Evolutionary conservation across 805 yeast genomes (phyloP).

Genomic region (Cyberlindnera euphorbiae): DNA sequence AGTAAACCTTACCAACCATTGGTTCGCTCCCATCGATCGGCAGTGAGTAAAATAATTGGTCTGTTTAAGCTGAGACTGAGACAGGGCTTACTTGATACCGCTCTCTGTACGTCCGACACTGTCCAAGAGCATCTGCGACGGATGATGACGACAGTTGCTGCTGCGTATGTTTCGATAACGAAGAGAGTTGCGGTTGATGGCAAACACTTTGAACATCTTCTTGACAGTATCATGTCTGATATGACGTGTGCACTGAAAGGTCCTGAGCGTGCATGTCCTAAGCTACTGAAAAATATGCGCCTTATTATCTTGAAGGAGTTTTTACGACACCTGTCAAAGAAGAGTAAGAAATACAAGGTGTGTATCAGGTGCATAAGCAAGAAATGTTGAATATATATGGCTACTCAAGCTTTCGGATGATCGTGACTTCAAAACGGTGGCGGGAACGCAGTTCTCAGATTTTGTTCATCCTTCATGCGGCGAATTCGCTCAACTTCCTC

Average conservation of each 20-base stretch:
- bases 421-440: conserved; percentile 18
- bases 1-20: too few species aligned
- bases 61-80: conserved; percentile 31
- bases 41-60: conserved; percentile 11
- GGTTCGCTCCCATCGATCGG: conserved; percentile 10
- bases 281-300: too few species aligned
- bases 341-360: neutral
- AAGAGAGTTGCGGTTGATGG: conserved; percentile 1
- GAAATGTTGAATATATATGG: too few species aligned
- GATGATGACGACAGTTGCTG: conserved; percentile 17
- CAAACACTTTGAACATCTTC: conserved; percentile 7
- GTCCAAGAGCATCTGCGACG: conserved; percentile 20
- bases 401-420: too few species aligned
- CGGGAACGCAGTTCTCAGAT: conserved; percentile 49
- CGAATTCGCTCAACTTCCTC: conserved; percentile 78
- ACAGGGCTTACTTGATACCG: conserved; percentile 25
- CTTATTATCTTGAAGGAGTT: too few species aligned
- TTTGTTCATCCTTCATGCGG: conserved; percentile 62
- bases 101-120: conserved; percentile 18
- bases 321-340: neutral
- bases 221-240: conserved; percentile 5
- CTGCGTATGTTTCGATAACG: conserved; percentile 13
- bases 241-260: neutral
- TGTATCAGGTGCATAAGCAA: neutral
- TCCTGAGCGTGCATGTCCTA: too few species aligned